Conservation (phyloP, 345 rosid species). For the Aquilaria yunnanensis region DNA sequence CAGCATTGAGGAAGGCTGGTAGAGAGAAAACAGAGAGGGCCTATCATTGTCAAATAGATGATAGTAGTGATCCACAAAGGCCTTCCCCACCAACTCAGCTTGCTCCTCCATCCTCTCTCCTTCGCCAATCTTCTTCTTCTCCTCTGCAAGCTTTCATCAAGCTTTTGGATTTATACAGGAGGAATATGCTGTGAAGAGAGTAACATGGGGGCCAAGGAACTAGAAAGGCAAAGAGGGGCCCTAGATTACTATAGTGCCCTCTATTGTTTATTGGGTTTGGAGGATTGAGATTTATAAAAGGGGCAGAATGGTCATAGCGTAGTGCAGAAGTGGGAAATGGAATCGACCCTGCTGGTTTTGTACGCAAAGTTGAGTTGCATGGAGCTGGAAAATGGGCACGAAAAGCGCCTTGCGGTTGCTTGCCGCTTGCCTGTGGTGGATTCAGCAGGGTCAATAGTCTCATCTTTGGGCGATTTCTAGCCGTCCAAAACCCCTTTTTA, state of each 20-base stretch:
- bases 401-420: neutral
- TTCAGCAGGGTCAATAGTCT: slow-evolving; percentile 5
- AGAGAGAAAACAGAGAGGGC: slow-evolving; percentile 41
- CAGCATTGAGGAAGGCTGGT: slow-evolving; percentile 65
- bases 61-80: slow-evolving; percentile 77
- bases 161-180: slow-evolving; percentile 9
- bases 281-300: slow-evolving; percentile 1
- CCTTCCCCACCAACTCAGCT: slow-evolving; percentile 55
- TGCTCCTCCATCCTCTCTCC: slow-evolving; percentile 43
- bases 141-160: neutral
- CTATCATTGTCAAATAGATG: slow-evolving; percentile 64
- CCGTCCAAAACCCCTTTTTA: slow-evolving; percentile 23
- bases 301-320: slow-evolving; percentile 18
- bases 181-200: slow-evolving; percentile 6
- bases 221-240: neutral
- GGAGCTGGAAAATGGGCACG: neutral
- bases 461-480: slow-evolving; percentile 8
- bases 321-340: slow-evolving; percentile 10
- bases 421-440: neutral
- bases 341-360: slow-evolving; percentile 35
- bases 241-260: slow-evolving; percentile 21
- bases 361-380: slow-evolving; percentile 38
- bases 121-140: slow-evolving; percentile 4
- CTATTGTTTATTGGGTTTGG: neutral
- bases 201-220: neutral